Evolutionary conservation across 2,329 filamentous ascomycete species (phyloP), one percentile per base, ranked within the genome.

Genomic region (Calonectria henricotiae): DNA sequence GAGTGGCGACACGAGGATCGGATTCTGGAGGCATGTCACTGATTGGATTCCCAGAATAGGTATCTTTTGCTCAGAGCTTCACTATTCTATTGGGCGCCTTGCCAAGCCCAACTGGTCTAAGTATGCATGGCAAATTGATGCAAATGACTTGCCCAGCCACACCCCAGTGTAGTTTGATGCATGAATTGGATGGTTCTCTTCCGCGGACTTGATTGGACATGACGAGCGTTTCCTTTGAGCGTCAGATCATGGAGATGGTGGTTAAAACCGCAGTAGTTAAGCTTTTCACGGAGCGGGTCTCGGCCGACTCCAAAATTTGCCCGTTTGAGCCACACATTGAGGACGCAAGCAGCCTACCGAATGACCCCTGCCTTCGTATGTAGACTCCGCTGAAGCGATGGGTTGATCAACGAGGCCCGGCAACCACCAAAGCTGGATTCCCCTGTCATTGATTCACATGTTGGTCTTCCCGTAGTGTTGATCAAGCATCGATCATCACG

Each of bases 261-360:
- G 32, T 39, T 37, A 11, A 11, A 17, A 15, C 12, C 5, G 20
- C n/a, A 20, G 7, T n/a, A 25, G 39, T 25, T 39, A 58, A 25
- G 51, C 20, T 58, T 58, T 58, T 17, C 51, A 58, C 11, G 47
- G 51, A 32, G 37, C 51, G 32, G 32, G n/a, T 55, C 51, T 39
- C 5, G n/a, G 13, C 51, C 5, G 20, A 39, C n/a, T 39, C 4
- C 13, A 37, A 55, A 25, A 25, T 58, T 58, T 58, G 37, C 51
- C 35, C 20, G n/a, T 37, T 55, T 55, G 30, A 6, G 51, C n/a
- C 32, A 15, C 5, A 5, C 32, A 39, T 23, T 15, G 8, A 39
- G 25, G n/a, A 43, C 7, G 15, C 11, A 43, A 1, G 5, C 3
- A n/a, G 41, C 41, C 17, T 43, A 20, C 3, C 3, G 8, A 20